Evolutionary conservation across 2,329 filamentous ascomycete genomes (phyloP).

Genomic region (Pseudogymnoascus sp.): DNA sequence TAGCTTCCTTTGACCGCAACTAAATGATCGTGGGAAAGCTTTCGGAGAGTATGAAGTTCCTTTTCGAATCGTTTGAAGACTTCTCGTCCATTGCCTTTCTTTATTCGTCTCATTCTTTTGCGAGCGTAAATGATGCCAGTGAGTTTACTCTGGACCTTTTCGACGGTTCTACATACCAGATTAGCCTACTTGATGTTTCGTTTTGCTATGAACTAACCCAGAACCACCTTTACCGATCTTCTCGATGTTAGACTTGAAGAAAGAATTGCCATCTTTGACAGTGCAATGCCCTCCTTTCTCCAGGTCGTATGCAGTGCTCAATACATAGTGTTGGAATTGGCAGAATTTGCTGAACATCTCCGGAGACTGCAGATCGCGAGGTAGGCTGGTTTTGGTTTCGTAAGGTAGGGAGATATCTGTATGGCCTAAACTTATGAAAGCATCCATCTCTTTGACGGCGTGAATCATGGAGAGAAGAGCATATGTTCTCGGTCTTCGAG

Average conservation of each 20-base stretch:
- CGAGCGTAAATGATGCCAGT: constrained; percentile 13
- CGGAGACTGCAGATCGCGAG: neutral
- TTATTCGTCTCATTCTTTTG: constrained; percentile 10
- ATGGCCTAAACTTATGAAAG: neutral
- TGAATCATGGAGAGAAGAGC: neutral
- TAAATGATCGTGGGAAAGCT: constrained; percentile 10
- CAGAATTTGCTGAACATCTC: constrained; percentile 5
- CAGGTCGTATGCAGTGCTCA: constrained; percentile 6
- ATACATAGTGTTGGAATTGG: constrained; percentile 12
- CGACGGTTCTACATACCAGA: constrained; percentile 12
- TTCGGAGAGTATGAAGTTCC: neutral
- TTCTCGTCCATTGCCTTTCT: constrained; percentile 4
- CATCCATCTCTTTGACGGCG: neutral
- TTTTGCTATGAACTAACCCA: neutral
- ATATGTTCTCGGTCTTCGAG: neutral
- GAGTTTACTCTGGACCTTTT: constrained; percentile 13
- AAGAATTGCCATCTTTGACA: constrained; percentile 12
- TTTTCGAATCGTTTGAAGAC: constrained; percentile 5
- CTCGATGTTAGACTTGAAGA: constrained; percentile 6
- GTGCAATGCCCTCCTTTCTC: constrained; percentile 11
- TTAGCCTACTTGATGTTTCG: neutral
- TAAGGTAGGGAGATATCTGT: neutral
- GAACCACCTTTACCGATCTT: constrained; percentile 12
- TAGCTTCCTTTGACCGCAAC: constrained; percentile 8
- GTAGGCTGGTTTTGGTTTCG: neutral